phyloP scores from a whole-genome alignment of 108 stramenopile genomes.

The Nitzschia sp. region DNA sequence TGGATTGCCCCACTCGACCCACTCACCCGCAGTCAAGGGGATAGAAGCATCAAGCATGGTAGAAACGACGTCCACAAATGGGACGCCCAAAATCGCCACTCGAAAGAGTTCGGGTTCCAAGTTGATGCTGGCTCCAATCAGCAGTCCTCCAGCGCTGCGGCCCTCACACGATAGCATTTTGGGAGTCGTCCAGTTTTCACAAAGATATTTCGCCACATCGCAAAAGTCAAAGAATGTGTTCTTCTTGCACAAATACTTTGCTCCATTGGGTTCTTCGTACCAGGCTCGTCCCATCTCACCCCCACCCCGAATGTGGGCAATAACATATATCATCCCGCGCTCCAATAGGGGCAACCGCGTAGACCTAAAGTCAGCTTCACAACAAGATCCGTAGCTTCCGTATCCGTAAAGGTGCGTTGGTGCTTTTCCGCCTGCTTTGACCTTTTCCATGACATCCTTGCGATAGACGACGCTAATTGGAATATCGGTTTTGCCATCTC shows the following conservation, averaged over 20 bases:
- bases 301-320: slow-evolving; percentile 95
- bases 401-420: slow-evolving; percentile 91
- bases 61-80: slow-evolving; percentile 90
- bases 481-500: slow-evolving; percentile 84
- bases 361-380: slow-evolving; percentile 79
- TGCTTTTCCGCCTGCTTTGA: slow-evolving; percentile 31
- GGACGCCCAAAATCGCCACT: slow-evolving; percentile 88
- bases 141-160: slow-evolving; percentile 66
- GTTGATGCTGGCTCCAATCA: slow-evolving; percentile 73
- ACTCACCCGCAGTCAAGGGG: slow-evolving; percentile 79
- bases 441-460: slow-evolving; percentile 71
- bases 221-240: slow-evolving; percentile 96
- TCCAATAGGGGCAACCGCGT: slow-evolving; percentile 74
- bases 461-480: slow-evolving; percentile 85
- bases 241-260: slow-evolving; percentile 92
- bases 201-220: slow-evolving; percentile 65
- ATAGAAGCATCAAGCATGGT: slow-evolving; percentile 87
- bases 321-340: slow-evolving; percentile 84
- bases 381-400: slow-evolving; percentile 91
- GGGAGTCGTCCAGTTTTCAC: slow-evolving; percentile 48
- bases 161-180: slow-evolving; percentile 64
- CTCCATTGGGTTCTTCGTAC: slow-evolving; percentile 94
- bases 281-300: slow-evolving; percentile 95
- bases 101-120: slow-evolving; percentile 86
- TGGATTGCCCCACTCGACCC: slow-evolving; percentile 96